These are phyloP conservation scores for Aspergillus indologenus DNA, from an alignment of 495 filamentous ascomycete genomes.

Conservation along the genomic window DNA sequence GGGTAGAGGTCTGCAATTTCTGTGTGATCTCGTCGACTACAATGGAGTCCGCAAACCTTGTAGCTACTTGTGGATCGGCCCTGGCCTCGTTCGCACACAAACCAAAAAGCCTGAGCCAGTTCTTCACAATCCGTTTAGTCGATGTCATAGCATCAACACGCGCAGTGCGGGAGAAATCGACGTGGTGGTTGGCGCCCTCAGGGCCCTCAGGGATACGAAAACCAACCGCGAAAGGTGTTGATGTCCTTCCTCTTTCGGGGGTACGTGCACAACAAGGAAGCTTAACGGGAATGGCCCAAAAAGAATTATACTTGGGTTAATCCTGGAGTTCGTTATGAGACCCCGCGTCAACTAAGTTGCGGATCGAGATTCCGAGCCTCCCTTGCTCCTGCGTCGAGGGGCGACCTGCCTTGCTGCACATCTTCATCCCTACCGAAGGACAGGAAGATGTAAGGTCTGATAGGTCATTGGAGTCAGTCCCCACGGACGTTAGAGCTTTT, in stretches of 20 bases:
- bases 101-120: neutral
- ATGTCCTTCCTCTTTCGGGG: neutral
- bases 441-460: conserved; percentile 44
- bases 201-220: neutral
- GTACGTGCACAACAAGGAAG: neutral
- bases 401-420: conserved; percentile 40
- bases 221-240: neutral
- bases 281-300: neutral
- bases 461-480: conserved; percentile 43
- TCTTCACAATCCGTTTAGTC: too few relatives aligned
- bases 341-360: conserved; percentile 13
- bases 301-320: neutral
- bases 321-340: neutral
- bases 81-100: too few relatives aligned
- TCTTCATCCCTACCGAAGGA: conserved; percentile 41
- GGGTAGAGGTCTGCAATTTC: neutral
- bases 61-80: too few relatives aligned
- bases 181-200: neutral
- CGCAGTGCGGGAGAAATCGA: neutral
- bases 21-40: neutral
- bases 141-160: neutral
- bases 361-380: conserved; percentile 22
- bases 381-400: conserved; percentile 38
- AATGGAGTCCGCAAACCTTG: too few relatives aligned
- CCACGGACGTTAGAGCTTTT: conserved; percentile 31